Evolutionary conservation across 331 rosid genomes (phyloP).

Genomic region (Dryas integrifolia): DNA sequence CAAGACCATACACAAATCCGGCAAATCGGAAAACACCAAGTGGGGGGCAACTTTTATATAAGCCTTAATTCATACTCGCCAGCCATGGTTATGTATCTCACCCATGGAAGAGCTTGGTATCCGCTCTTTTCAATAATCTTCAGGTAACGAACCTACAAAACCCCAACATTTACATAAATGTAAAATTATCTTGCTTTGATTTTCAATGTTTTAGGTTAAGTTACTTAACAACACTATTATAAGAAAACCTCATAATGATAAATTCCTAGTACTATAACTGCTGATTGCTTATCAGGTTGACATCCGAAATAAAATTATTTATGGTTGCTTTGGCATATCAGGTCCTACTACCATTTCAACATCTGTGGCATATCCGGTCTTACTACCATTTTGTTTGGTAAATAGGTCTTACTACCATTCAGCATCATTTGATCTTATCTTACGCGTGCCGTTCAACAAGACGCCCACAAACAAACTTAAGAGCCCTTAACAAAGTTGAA

Average conservation of each 20-base stretch:
- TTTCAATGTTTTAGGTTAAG: not conserved
- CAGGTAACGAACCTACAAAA: conserved; percentile 88
- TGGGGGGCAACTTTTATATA: conserved; percentile 40
- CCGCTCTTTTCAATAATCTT: conserved; percentile 99
- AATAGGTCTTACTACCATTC: not conserved
- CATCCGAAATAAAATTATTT: not conserved
- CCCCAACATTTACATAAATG: conserved; percentile 20
- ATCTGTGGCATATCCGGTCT: not conserved
- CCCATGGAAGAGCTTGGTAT: conserved; percentile 99
- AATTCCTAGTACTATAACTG: not conserved
- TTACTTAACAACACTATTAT: not conserved
- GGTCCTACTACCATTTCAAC: not conserved
- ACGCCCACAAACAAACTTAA: not conserved
- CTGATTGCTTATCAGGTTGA: not conserved
- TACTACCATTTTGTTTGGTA: not conserved
- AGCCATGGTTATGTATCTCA: conserved; percentile 97
- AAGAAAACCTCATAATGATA: not conserved
- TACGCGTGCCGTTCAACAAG: not conserved
- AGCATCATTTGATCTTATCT: conserved; percentile 4
- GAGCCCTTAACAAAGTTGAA: not conserved
- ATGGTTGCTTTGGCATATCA: not conserved
- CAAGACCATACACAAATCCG: conserved; percentile 29
- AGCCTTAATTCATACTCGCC: conserved; percentile 98
- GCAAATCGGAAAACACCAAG: conserved; percentile 25
- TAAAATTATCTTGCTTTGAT: not conserved